Conservation (phyloP, 768 basidiomycete genomes). For the Lactifluus pinguis region DNA sequence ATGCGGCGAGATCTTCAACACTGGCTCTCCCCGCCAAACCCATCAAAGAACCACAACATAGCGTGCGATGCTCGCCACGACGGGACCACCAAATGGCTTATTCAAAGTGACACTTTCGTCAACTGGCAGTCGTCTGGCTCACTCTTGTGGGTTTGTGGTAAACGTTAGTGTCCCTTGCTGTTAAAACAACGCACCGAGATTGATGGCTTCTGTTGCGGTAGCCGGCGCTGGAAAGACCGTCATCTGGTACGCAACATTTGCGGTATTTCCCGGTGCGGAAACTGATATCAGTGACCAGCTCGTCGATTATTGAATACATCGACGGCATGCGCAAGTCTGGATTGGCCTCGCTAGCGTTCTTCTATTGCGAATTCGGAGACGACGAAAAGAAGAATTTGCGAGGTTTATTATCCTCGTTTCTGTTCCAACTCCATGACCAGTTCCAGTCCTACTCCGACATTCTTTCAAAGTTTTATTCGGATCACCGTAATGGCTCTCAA, state of each 20-base stretch:
- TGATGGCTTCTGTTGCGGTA: neutral
- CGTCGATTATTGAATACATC: neutral
- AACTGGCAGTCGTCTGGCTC: neutral
- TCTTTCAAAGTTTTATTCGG: neutral
- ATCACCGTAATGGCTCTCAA: neutral
- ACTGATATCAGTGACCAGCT: neutral
- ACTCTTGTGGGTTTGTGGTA: slow-evolving; percentile 1
- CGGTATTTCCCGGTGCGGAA: neutral
- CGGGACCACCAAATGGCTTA: neutral
- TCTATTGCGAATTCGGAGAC: slow-evolving; percentile 2
- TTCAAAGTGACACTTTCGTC: neutral
- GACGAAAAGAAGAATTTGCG: neutral
- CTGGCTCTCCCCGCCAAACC: neutral
- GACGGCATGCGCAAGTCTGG: neutral
- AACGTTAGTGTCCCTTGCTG: neutral
- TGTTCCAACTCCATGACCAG: neutral
- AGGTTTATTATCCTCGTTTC: neutral
- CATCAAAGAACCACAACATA: neutral
- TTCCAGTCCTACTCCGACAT: neutral
- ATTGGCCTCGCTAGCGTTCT: neutral
- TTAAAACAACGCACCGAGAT: neutral
- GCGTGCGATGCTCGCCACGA: neutral
- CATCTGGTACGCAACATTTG: neutral
- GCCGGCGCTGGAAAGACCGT: slow-evolving; percentile 3
- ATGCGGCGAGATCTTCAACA: neutral